These are phyloP conservation scores for Viridothelium virens DNA, from an alignment of 495 filamentous ascomycete genomes.

Conservation along the genomic window DNA sequence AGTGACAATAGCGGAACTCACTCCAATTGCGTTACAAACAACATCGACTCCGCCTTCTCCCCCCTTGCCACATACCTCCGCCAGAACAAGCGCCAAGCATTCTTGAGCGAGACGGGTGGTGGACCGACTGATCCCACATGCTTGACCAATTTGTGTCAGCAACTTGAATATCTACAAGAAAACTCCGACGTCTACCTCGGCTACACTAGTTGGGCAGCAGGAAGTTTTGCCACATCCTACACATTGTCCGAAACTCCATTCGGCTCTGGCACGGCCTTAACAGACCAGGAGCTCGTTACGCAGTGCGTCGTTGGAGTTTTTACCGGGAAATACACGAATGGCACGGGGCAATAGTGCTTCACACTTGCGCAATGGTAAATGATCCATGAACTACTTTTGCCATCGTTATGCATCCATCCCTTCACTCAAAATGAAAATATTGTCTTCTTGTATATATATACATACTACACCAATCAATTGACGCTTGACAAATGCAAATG, in stretches of 20 bases:
- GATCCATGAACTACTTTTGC: too few relatives aligned
- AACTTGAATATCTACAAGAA: constrained; percentile 42
- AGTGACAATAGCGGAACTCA: constrained; percentile 49
- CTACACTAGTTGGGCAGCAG: constrained; percentile 48
- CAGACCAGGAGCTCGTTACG: constrained; percentile 39
- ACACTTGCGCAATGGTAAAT: too few relatives aligned
- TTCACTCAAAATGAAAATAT: too few relatives aligned
- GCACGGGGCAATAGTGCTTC: neutral
- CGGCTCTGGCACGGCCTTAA: constrained; percentile 34
- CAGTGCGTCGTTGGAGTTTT: constrained; percentile 26
- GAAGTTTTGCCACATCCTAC: constrained; percentile 43
- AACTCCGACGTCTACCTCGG: constrained; percentile 49
- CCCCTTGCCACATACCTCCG: constrained; percentile 44
- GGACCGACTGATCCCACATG: constrained; percentile 40
- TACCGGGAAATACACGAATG: neutral
- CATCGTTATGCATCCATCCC: too few relatives aligned
- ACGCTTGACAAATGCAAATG: too few relatives aligned
- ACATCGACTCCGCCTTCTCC: constrained; percentile 42
- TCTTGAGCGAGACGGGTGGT: constrained; percentile 51
- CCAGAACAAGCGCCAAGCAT: constrained; percentile 42
- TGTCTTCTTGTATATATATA: too few relatives aligned
- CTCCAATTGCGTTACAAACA: constrained; percentile 46
- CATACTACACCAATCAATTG: too few relatives aligned
- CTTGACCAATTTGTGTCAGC: constrained; percentile 38
- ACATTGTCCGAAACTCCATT: constrained; percentile 41